A percentile compares a stretch with the other conserved stretches of the same genome.
These are phyloP conservation scores for Ensete ventricosum DNA, from an alignment of 176 grass and related monocot genomes.

Conservation along the genomic window DNA sequence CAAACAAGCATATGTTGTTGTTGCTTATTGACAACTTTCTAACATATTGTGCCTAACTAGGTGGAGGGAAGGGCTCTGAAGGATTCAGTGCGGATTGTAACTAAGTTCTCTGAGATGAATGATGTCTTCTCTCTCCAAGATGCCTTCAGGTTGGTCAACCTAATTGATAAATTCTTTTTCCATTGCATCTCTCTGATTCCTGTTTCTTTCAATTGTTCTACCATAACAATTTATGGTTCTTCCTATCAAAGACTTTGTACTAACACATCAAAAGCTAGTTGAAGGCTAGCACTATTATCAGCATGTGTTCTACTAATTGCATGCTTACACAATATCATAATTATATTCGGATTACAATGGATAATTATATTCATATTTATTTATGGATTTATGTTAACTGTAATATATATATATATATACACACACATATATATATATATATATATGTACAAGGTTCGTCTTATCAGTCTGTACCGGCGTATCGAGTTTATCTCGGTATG, in stretches of 20 bases:
- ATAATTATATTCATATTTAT: conserved; percentile 1
- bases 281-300: too few species aligned
- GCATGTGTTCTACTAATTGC: too few species aligned
- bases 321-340: background rate
- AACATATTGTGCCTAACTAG: conserved; percentile 19
- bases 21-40: background rate
- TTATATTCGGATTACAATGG: conserved; percentile 5
- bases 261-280: too few species aligned
- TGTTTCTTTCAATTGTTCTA: background rate
- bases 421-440: too few species aligned
- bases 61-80: conserved; percentile 85
- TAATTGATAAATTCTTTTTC: background rate
- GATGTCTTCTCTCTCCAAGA: conserved; percentile 53
- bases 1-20: conserved; percentile 4
- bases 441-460: too few species aligned
- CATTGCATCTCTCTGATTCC: background rate
- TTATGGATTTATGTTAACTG: too few species aligned
- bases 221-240: background rate
- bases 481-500: too few species aligned
- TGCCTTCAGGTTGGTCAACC: conserved; percentile 57
- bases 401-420: too few species aligned
- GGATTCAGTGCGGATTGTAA: conserved; percentile 78
- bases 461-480: too few species aligned
- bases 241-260: too few species aligned
- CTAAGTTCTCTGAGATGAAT: conserved; percentile 64